Base-by-base conservation (phyloP, 2,329 filamentous ascomycete species). In the Ophiostoma sp. region DNA sequence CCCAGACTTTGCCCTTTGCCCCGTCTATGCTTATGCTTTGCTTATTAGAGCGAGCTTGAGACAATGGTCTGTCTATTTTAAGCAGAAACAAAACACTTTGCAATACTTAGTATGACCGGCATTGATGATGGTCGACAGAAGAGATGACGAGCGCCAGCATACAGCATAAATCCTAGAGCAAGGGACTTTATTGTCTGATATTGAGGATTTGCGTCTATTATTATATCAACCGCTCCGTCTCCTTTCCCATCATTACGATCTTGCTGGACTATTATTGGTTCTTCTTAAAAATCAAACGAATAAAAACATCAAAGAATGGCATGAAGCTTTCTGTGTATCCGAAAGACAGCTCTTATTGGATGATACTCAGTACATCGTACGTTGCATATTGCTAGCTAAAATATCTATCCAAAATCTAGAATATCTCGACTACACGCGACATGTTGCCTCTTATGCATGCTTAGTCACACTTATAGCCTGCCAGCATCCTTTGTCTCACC, bases 61-160 rank as follows among this genome's bases (percentile, higher is more conserved):
- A 48, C 44, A 48, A 48, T 48, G n/a, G 44, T n/a, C 20, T 48
- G 44, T 67, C 52, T 57, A 57, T 57, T 57, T 57, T 23, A 57
- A 31, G 52, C 52, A 57, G 52, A 57, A 57, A 57, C 52, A 57
- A 57, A 23, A 57, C n/a, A 27, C 44, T 48, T 48, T 48, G 44
- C 44, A 48, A n/a, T 13, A 13, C 27, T 31, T 11, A 39, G 10
- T 11, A 39, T 7, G 44, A 48, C 44, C 27, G 52, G 52, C 52
- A 57, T 57, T 57, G 52, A 57, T 4, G 52, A 27, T n/a, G 23
- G 44, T 20, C 17, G 44, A 48, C 4, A 4, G 44, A 8, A 48
- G 4, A n/a, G 5, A 48, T 48, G 44, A 48, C 5, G 20, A 48
- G 17, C 44, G 36, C 2, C 17, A 48, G 36, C 36, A n/a, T 48